These are phyloP conservation scores for Mycosarcoma maydis DNA, from an alignment of 1,284 basidiomycete genomes.

Conservation along the genomic window DNA sequence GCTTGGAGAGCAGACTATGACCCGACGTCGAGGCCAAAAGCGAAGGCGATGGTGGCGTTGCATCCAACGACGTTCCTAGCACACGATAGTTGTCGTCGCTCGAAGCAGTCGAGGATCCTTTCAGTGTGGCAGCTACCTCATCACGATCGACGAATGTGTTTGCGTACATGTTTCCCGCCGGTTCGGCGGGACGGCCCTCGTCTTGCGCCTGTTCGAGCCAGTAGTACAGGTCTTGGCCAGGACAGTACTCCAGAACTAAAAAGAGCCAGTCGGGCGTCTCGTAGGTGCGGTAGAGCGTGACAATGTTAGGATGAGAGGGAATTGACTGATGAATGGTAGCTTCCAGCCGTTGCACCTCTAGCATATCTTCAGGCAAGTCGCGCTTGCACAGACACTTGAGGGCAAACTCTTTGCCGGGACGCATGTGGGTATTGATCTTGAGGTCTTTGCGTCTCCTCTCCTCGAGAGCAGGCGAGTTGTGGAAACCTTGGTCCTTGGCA, in stretches of 20 bases:
- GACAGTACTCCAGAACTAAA: slow-evolving; percentile 88
- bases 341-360: slow-evolving; percentile 67
- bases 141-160: slow-evolving; percentile 5
- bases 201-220: slow-evolving; percentile 79
- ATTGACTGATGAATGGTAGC: slow-evolving; percentile 95
- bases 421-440: slow-evolving; percentile 26
- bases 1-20: slow-evolving; percentile 82
- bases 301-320: slow-evolving; percentile 89
- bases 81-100: slow-evolving; percentile 15
- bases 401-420: slow-evolving; percentile 77
- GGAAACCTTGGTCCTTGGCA: slow-evolving; percentile 29
- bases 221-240: slow-evolving; percentile 88
- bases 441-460: slow-evolving; percentile 47
- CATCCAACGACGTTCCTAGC: slow-evolving; percentile 37
- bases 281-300: slow-evolving; percentile 78
- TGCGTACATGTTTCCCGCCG: slow-evolving; percentile 6
- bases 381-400: slow-evolving; percentile 89
- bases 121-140: not conserved
- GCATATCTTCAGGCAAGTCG: slow-evolving; percentile 59
- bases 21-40: slow-evolving; percentile 81
- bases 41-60: slow-evolving; percentile 84
- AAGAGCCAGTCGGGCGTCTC: slow-evolving; percentile 83
- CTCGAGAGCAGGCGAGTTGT: slow-evolving; percentile 46
- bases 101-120: not conserved
- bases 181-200: slow-evolving; percentile 37